A percentile compares a stretch with the other conserved stretches of the same genome.
These are phyloP conservation scores for Anastatica hierochuntica DNA, from an alignment of 345 rosid species.

Conservation along the genomic window DNA sequence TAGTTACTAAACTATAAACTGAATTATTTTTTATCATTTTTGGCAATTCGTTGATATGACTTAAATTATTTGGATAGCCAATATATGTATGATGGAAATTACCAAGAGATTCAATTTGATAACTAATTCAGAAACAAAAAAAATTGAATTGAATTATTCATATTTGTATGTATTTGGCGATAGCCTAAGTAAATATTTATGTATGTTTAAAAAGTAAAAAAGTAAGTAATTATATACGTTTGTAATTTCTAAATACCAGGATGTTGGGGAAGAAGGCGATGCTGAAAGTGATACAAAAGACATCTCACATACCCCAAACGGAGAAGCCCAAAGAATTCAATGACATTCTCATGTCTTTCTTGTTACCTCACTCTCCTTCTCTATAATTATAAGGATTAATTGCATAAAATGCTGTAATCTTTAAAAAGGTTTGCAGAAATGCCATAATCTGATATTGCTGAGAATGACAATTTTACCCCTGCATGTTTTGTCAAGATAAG, in stretches of 20 bases:
- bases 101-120: no score
- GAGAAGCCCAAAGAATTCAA: slow-evolving; percentile 48
- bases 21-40: no score
- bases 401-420: not conserved
- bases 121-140: no score
- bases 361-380: slow-evolving; percentile 12
- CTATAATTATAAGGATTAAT: not conserved
- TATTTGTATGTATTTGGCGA: not conserved
- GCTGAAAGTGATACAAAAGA: slow-evolving; percentile 45
- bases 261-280: slow-evolving; percentile 56
- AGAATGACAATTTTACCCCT: no score
- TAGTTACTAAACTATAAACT: no score
- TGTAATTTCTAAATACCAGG: slow-evolving; percentile 28
- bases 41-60: no score
- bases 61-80: no score
- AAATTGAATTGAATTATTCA: no score
- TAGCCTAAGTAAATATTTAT: not conserved
- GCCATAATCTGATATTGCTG: no score
- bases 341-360: slow-evolving; percentile 37
- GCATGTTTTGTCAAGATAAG: no score
- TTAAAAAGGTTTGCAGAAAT: no score
- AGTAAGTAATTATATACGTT: not conserved
- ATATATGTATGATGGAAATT: no score
- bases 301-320: slow-evolving; percentile 74
- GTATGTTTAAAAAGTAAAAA: not conserved